Conservation (phyloP, 2,329 filamentous ascomycete genomes). For the Fusarium sp. region DNA sequence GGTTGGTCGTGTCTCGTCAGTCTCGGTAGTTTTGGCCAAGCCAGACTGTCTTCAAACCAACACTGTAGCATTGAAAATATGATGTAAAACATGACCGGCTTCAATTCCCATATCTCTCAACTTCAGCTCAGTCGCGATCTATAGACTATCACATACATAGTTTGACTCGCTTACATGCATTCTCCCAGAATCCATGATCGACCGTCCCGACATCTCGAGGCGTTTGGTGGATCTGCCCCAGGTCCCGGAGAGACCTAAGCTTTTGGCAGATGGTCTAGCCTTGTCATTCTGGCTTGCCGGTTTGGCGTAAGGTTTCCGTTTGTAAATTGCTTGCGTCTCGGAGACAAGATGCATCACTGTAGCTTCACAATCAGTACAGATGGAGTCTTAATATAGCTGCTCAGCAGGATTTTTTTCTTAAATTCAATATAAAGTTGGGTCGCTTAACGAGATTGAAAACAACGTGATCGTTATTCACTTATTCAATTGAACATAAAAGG, state of each 20-base stretch:
- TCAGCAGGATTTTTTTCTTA: neutral
- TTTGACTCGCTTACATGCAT: slow-evolving; percentile 19
- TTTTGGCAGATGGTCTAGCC: slow-evolving; percentile 33
- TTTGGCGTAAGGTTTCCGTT: slow-evolving; percentile 31
- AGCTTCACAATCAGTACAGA: slow-evolving; percentile 6
- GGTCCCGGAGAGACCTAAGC: slow-evolving; percentile 32
- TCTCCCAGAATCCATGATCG: slow-evolving; percentile 23
- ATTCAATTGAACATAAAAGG: slow-evolving; percentile 8
- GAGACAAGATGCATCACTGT: slow-evolving; percentile 21
- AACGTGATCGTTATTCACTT: neutral
- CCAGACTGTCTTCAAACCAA: slow-evolving; percentile 18
- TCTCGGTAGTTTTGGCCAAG: slow-evolving; percentile 29
- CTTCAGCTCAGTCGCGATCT: neutral
- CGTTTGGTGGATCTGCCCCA: slow-evolving; percentile 38
- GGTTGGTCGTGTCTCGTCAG: neutral
- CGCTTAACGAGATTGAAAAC: neutral
- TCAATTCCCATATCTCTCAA: neutral
- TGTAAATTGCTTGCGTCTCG: slow-evolving; percentile 38
- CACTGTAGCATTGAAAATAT: neutral
- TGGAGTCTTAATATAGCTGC: neutral
- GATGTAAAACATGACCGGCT: too few relatives aligned
- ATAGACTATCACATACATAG: neutral
- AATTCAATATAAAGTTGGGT: neutral
- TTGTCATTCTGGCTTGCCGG: slow-evolving; percentile 36
- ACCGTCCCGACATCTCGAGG: slow-evolving; percentile 29